These are phyloP conservation scores for Phanerodontia chrysosporium DNA, from an alignment of 768 basidiomycete genomes.

Conservation along the genomic window DNA sequence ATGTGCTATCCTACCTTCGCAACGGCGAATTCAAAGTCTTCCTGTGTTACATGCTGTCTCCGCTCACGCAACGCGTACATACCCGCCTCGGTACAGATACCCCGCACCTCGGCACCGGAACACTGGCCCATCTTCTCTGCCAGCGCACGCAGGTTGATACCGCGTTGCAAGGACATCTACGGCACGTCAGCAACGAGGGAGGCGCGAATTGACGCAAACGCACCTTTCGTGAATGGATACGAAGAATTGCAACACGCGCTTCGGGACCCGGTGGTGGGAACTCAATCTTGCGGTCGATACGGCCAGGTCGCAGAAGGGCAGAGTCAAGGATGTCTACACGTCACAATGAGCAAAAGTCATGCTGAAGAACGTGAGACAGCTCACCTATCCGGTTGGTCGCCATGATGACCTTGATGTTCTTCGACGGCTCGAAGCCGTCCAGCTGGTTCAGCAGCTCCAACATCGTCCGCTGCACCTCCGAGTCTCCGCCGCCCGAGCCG, in stretches of 20 bases:
- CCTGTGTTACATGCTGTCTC: constrained; percentile 95
- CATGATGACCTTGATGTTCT: constrained; percentile 91
- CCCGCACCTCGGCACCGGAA: constrained; percentile 94
- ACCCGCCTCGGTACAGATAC: constrained; percentile 97
- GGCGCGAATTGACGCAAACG: constrained; percentile 3
- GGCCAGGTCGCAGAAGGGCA: constrained; percentile 88
- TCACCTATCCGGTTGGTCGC: constrained; percentile 93
- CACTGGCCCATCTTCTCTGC: constrained; percentile 99
- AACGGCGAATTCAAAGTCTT: constrained; percentile 98
- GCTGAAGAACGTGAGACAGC: constrained; percentile 13
- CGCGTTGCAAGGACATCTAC: constrained; percentile 95
- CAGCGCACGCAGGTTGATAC: constrained; percentile 92
- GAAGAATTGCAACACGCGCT: constrained; percentile 93
- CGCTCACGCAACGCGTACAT: constrained; percentile 98
- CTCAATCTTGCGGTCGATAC: constrained; percentile 97
- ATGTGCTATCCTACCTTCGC: constrained; percentile 62
- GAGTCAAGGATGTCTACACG: constrained; percentile 85
- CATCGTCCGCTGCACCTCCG: constrained; percentile 67
- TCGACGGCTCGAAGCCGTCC: constrained; percentile 66
- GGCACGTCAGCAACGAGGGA: background rate
- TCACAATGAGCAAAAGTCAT: background rate
- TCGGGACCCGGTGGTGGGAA: constrained; percentile 98
- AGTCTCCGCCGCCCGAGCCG: constrained; percentile 60
- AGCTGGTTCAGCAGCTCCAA: constrained; percentile 58
- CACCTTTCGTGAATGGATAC: constrained; percentile 94